These are phyloP conservation scores for Fusarium sp. DNA, from an alignment of 2,329 filamentous ascomycete genomes.

Conservation along the genomic window DNA sequence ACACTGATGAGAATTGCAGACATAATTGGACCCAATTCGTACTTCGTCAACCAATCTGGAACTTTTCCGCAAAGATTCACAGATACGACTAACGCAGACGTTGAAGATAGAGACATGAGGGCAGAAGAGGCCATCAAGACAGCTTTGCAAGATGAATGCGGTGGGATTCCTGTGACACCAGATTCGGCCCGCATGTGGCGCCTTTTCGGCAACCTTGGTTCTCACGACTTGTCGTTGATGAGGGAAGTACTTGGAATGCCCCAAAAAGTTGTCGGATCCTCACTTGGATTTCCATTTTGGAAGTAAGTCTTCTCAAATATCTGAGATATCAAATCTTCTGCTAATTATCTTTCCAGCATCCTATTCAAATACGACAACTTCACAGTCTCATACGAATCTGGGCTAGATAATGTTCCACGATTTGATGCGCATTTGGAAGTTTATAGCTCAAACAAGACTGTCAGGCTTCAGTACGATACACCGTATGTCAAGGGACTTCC, in stretches of 20 bases:
- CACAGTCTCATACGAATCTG: constrained; percentile 68
- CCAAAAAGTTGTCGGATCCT: constrained; percentile 40
- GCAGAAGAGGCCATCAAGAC: background rate
- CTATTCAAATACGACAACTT: constrained; percentile 62
- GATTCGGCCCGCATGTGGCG: constrained; percentile 17
- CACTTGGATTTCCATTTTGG: constrained; percentile 38
- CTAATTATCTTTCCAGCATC: constrained; percentile 45
- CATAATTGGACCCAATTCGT: constrained; percentile 63
- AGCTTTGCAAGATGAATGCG: background rate
- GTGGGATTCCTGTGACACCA: background rate
- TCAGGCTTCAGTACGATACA: constrained; percentile 67
- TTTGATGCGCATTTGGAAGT: constrained; percentile 67
- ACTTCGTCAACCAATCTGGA: constrained; percentile 62
- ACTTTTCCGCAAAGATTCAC: constrained; percentile 59
- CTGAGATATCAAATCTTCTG: accelerated
- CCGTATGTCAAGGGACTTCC: constrained; percentile 69
- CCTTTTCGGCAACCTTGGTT: constrained; percentile 16
- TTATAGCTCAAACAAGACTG: constrained; percentile 65
- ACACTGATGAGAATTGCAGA: constrained; percentile 7
- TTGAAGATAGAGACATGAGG: background rate
- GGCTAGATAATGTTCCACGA: constrained; percentile 63
- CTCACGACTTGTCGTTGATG: constrained; percentile 40
- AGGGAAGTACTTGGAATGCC: constrained; percentile 42
- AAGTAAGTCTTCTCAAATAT: background rate
- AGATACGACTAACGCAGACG: constrained; percentile 11